Conservation (phyloP, 352 stramenopile species). For the Phytophthora pseudosyringae region DNA sequence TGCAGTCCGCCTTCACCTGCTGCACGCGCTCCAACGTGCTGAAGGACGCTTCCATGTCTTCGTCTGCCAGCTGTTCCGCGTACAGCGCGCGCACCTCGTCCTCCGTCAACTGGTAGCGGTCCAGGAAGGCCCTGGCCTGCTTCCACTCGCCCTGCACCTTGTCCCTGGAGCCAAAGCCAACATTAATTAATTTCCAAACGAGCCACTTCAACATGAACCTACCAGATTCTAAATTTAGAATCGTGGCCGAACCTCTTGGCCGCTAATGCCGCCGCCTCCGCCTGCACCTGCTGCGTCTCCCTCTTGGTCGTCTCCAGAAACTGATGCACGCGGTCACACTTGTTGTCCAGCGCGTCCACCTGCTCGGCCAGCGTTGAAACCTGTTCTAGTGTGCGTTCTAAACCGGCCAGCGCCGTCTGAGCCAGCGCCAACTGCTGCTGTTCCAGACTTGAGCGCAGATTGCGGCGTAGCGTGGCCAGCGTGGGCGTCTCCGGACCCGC, state of each 20-base stretch:
- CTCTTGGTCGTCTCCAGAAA: slow-evolving; percentile 71
- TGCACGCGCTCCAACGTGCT: slow-evolving; percentile 70
- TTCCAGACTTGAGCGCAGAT: slow-evolving; percentile 54
- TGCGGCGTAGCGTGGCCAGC: slow-evolving; percentile 51
- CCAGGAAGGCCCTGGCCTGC: slow-evolving; percentile 67
- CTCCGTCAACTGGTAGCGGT: slow-evolving; percentile 71
- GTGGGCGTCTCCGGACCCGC: slow-evolving; percentile 22
- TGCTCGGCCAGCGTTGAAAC: slow-evolving; percentile 41
- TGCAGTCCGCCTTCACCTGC: slow-evolving; percentile 76
- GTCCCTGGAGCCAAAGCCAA: slow-evolving; percentile 46
- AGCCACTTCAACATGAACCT: slow-evolving; percentile 9
- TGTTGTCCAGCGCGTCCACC: slow-evolving; percentile 54
- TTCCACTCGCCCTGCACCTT: slow-evolving; percentile 54
- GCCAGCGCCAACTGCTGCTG: slow-evolving; percentile 61
- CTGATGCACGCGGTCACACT: slow-evolving; percentile 53
- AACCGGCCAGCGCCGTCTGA: slow-evolving; percentile 48
- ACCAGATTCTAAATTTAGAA: slow-evolving; percentile 11
- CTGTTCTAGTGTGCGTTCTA: slow-evolving; percentile 50
- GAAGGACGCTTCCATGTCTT: slow-evolving; percentile 72
- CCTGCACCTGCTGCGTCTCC: slow-evolving; percentile 72
- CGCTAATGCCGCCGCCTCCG: slow-evolving; percentile 52
- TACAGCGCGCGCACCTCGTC: slow-evolving; percentile 71
- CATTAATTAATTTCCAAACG: neutral
- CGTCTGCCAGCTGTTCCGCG: slow-evolving; percentile 39
- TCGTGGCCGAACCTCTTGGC: slow-evolving; percentile 43